Conservation (phyloP, 192 early-diverging fungal species). For the Kickxella alabastrina region DNA sequence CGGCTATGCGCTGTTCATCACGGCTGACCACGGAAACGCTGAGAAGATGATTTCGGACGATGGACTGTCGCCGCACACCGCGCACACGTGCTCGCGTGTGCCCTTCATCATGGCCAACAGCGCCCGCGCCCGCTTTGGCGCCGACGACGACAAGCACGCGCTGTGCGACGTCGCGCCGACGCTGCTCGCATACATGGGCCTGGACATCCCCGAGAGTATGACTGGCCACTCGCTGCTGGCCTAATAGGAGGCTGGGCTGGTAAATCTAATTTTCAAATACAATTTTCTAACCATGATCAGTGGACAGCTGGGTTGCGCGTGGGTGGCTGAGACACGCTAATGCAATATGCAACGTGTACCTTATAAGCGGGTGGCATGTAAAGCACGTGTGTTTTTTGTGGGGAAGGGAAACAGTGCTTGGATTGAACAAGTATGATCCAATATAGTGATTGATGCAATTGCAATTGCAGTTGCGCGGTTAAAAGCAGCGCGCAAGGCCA, state of each 20-base stretch:
- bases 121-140: slow-evolving; percentile 53
- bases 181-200: slow-evolving; percentile 84
- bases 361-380: too few relatives aligned
- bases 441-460: too few relatives aligned
- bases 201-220: slow-evolving; percentile 95
- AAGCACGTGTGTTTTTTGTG: too few relatives aligned
- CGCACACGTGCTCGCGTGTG: slow-evolving; percentile 87
- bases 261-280: not conserved
- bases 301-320: too few relatives aligned
- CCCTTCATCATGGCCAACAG: slow-evolving; percentile 84
- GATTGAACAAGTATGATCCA: too few relatives aligned
- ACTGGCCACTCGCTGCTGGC: slow-evolving; percentile 69
- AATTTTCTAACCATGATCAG: too few relatives aligned
- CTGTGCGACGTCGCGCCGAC: slow-evolving; percentile 98
- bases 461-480: too few relatives aligned
- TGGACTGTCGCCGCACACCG: slow-evolving; percentile 85
- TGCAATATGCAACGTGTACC: too few relatives aligned
- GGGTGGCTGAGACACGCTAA: too few relatives aligned
- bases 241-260: slow-evolving; percentile 2
- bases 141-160: slow-evolving; percentile 57
- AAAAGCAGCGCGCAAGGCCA: too few relatives aligned
- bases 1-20: slow-evolving; percentile 90
- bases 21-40: slow-evolving; percentile 98
- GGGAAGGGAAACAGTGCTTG: too few relatives aligned
- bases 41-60: slow-evolving; percentile 95